Conservation (phyloP, 2,329 filamentous ascomycete genomes). For the Zasmidium angulare region DNA sequence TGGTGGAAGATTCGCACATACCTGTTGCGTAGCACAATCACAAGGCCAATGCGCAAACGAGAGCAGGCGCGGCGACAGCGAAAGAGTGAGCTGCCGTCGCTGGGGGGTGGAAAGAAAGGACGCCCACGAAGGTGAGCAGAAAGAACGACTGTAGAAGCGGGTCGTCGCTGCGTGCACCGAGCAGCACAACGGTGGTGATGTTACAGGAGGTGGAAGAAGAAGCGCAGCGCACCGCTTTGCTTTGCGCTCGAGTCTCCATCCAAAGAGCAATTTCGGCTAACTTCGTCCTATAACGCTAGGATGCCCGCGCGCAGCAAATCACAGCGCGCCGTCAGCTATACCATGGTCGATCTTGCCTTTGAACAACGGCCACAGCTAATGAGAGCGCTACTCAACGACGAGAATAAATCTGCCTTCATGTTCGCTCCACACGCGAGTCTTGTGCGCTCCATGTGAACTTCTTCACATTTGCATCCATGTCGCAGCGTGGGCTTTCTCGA, state of each 20-base stretch:
- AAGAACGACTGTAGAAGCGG: neutral
- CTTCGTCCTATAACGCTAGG: too few relatives aligned
- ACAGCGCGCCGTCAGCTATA: neutral
- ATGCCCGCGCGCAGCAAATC: neutral
- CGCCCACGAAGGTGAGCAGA: neutral
- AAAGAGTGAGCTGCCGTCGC: slow-evolving; percentile 60
- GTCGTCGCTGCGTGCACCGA: too few relatives aligned
- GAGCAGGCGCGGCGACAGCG: slow-evolving; percentile 53
- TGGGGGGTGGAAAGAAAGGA: neutral
- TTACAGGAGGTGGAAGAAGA: too few relatives aligned
- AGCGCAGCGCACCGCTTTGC: too few relatives aligned
- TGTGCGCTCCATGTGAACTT: neutral
- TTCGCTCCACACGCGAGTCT: neutral
- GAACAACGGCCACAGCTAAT: neutral
- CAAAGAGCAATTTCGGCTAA: neutral
- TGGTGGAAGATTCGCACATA: slow-evolving; percentile 8
- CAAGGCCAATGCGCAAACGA: slow-evolving; percentile 33
- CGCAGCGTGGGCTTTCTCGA: too few relatives aligned
- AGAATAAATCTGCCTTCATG: neutral
- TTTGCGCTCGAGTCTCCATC: too few relatives aligned
- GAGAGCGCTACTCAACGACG: neutral
- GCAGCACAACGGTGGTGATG: too few relatives aligned
- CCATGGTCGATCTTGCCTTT: neutral
- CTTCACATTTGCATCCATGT: neutral
- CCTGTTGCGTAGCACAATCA: slow-evolving; percentile 4